These are phyloP conservation scores for Colletotrichum lupini DNA, from an alignment of 2,329 filamentous ascomycete genomes.

Conservation along the genomic window DNA sequence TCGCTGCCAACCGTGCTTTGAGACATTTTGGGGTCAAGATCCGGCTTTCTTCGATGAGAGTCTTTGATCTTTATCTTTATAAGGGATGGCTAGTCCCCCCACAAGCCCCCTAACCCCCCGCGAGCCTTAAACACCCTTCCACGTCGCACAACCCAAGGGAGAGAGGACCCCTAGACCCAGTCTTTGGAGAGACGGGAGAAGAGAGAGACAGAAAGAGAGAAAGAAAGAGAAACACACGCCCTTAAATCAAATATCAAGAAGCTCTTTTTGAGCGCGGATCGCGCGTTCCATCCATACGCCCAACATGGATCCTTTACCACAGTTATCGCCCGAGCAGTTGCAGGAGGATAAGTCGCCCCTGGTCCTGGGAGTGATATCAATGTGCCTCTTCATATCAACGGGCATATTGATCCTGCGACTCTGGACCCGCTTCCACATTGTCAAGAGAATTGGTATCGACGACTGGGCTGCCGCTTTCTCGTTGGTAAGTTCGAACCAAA, in stretches of 20 bases:
- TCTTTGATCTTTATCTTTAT: neutral
- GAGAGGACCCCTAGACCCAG: neutral
- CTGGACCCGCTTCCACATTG: constrained; percentile 41
- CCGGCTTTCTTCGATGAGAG: neutral
- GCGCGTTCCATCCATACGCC: neutral
- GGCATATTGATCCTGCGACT: constrained; percentile 38
- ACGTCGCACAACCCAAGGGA: neutral
- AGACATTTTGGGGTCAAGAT: too few relatives aligned
- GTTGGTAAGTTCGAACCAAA: constrained; percentile 34
- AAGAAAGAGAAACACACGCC: neutral
- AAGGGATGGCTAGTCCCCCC: neutral
- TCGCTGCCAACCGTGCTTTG: too few relatives aligned
- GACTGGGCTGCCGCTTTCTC: constrained; percentile 41
- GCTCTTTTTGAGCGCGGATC: neutral
- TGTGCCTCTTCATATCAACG: constrained; percentile 37
- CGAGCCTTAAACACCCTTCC: neutral
- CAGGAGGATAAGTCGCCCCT: constrained; percentile 32
- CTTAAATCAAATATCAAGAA: neutral
- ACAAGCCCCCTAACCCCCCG: neutral
- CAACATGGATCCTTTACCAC: constrained; percentile 17
- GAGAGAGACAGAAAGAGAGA: too few relatives aligned
- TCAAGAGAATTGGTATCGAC: constrained; percentile 41
- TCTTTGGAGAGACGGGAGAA: neutral
- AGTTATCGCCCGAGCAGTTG: constrained; percentile 20
- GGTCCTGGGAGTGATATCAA: constrained; percentile 33